A percentile compares a stretch with the other conserved stretches of the same genome.
Conservation (phyloP, 371 early-diverging fungal genomes). For the Mortierella sp. region DNA sequence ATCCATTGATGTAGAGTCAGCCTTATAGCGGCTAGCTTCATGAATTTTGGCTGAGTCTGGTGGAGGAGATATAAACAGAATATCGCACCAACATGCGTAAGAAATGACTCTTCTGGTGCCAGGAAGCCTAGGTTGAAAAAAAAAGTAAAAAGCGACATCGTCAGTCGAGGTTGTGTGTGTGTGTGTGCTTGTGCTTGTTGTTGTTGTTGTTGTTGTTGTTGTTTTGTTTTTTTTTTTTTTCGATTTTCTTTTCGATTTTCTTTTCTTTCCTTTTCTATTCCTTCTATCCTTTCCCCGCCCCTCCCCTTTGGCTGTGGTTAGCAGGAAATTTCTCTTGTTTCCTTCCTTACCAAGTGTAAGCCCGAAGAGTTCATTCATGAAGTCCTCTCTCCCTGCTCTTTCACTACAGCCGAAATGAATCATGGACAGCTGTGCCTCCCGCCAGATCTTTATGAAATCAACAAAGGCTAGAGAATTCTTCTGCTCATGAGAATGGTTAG, state of each 20-base stretch:
- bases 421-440: background rate
- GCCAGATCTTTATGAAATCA: constrained; percentile 16
- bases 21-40: constrained; percentile 17
- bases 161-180: too few species aligned
- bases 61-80: constrained; percentile 25
- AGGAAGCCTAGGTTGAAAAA: constrained; percentile 17
- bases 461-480: constrained; percentile 9
- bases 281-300: too few species aligned
- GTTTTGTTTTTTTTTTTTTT: too few species aligned
- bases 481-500: constrained; percentile 10
- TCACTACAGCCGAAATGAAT: constrained; percentile 28
- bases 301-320: too few species aligned
- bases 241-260: too few species aligned
- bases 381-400: background rate
- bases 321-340: too few species aligned
- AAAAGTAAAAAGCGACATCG: too few species aligned
- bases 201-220: too few species aligned
- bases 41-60: constrained; percentile 25
- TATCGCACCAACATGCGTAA: constrained; percentile 7
- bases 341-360: constrained; percentile 21
- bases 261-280: too few species aligned
- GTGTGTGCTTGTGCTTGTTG: too few species aligned
- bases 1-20: constrained; percentile 6
- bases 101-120: background rate
- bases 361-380: constrained; percentile 9